These are phyloP conservation scores for Comarum palustre DNA, from an alignment of 306 rosid species.

Conservation along the genomic window DNA sequence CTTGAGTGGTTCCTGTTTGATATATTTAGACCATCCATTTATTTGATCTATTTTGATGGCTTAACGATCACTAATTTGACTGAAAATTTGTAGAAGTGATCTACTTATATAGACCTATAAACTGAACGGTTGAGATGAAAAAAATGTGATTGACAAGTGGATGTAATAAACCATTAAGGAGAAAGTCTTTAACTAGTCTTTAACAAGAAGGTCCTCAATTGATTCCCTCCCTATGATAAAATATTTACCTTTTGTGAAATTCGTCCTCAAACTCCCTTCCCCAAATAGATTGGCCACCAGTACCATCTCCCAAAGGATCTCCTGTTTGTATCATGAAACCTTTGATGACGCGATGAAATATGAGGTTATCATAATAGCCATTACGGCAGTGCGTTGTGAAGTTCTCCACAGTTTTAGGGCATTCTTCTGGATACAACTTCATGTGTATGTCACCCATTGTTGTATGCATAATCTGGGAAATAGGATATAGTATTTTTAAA, in stretches of 20 bases:
- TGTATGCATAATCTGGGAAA: conserved; percentile 73
- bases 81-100: too few relatives aligned
- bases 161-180: too few relatives aligned
- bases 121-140: too few relatives aligned
- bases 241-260: conserved; percentile 81
- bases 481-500: neutral
- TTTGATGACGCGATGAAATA: conserved; percentile 91
- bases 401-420: conserved; percentile 98
- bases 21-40: too few relatives aligned
- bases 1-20: too few relatives aligned
- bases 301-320: conserved; percentile 98
- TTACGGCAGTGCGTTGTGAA: conserved; percentile 95
- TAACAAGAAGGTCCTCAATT: too few relatives aligned
- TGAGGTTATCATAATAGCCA: conserved; percentile 91
- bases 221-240: too few relatives aligned
- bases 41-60: too few relatives aligned
- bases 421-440: conserved; percentile 92
- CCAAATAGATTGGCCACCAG: conserved; percentile 99
- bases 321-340: conserved; percentile 99
- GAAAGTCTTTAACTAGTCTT: too few relatives aligned
- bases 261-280: conserved; percentile 99
- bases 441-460: conserved; percentile 97
- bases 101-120: too few relatives aligned
- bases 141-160: too few relatives aligned
- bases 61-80: too few relatives aligned